These are phyloP conservation scores for Dryas drummondii DNA, from an alignment of 306 rosid genomes.

Conservation along the genomic window DNA sequence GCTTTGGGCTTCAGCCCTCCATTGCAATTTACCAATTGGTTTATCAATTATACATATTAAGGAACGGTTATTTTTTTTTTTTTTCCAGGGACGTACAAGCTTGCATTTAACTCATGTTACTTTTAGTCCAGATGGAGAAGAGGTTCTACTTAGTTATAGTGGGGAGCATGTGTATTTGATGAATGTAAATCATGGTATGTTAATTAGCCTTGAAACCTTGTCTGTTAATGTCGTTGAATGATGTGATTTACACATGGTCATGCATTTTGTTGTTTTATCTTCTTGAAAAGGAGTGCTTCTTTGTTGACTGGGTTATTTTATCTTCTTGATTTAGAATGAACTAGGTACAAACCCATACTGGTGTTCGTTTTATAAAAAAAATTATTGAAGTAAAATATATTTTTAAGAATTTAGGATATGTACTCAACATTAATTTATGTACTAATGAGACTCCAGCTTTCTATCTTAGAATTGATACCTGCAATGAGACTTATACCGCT, in stretches of 20 bases:
- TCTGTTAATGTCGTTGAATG: constrained; percentile 21
- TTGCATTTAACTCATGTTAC: constrained; percentile 91
- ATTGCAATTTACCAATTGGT: not conserved
- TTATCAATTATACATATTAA: not conserved
- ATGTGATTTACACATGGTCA: not conserved
- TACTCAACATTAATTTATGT: too few species aligned
- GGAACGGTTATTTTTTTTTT: not conserved
- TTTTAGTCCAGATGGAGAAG: constrained; percentile 90
- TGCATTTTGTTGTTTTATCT: not conserved
- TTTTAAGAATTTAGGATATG: too few species aligned
- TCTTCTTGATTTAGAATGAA: not conserved
- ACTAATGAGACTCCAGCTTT: too few species aligned
- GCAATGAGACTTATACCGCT: too few species aligned
- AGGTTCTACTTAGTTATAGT: constrained; percentile 97
- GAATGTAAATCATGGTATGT: constrained; percentile 77
- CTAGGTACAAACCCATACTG: too few species aligned
- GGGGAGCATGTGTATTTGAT: constrained; percentile 95
- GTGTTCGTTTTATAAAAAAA: too few species aligned
- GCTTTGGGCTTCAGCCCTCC: too few species aligned
- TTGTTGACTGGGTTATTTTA: not conserved
- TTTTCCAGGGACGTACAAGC: constrained; percentile 68
- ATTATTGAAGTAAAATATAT: too few species aligned
- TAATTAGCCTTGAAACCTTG: constrained; percentile 14
- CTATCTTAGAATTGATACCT: too few species aligned
- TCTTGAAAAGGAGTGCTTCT: not conserved